Percentiles rank a stretch among this genome's conserved stretches.
Conservation (phyloP, 768 basidiomycete species). For the Russula griseocarnosa region DNA sequence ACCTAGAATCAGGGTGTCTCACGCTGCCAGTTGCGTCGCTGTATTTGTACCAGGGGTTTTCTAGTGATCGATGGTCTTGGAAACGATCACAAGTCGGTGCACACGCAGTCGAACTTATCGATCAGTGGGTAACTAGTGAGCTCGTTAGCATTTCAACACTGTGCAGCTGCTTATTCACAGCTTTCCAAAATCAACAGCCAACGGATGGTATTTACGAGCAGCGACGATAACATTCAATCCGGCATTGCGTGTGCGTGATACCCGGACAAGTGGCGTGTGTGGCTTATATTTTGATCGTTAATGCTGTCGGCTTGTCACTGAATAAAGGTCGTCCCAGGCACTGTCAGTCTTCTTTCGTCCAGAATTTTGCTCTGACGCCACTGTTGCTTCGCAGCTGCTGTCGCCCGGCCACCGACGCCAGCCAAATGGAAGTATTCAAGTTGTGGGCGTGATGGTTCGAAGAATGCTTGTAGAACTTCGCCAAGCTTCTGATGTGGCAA, state of each 20-base stretch:
- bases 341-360: background rate
- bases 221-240: no score
- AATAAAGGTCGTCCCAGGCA: background rate
- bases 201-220: background rate
- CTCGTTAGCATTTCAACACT: background rate
- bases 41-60: background rate
- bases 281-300: background rate
- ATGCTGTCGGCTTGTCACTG: background rate
- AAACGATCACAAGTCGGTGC: conserved; percentile 4
- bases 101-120: background rate
- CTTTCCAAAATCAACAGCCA: background rate
- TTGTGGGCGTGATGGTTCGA: background rate
- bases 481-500: background rate
- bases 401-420: background rate
- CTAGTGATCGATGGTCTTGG: background rate
- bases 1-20: background rate
- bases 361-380: background rate
- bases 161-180: background rate
- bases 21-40: background rate
- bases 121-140: background rate
- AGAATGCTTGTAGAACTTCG: no score
- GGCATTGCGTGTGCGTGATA: background rate
- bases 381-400: background rate
- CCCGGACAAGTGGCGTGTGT: background rate
- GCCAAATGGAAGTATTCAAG: background rate